Evolutionary conservation across 805 yeast genomes (phyloP).

Genomic region (Candida pseudoglaebosa): DNA sequence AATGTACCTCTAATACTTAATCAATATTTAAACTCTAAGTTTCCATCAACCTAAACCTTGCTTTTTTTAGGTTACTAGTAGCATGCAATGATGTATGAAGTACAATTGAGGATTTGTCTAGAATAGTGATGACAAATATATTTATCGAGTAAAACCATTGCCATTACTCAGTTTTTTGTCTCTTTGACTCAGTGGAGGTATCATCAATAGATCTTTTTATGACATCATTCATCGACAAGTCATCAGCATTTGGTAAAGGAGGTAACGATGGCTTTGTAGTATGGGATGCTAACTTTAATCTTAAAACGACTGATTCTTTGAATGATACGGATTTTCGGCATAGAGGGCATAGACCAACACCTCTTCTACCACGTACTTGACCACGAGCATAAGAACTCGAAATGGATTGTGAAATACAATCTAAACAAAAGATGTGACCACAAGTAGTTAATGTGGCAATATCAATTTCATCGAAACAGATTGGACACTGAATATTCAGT

Average conservation of each 20-base stretch:
- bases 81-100: too few relatives aligned
- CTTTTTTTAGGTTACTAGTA: too few relatives aligned
- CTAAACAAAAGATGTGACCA: slow-evolving; percentile 42
- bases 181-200: not conserved
- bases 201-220: not conserved
- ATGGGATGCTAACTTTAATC: slow-evolving; percentile 16
- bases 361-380: slow-evolving; percentile 33
- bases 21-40: too few relatives aligned
- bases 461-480: slow-evolving; percentile 39
- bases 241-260: slow-evolving; percentile 3
- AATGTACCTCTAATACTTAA: too few relatives aligned
- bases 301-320: slow-evolving; percentile 29
- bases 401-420: slow-evolving; percentile 38
- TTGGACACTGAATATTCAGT: slow-evolving; percentile 38
- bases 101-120: too few relatives aligned
- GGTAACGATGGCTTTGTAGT: slow-evolving; percentile 14
- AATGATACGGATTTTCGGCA: slow-evolving; percentile 37
- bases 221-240: slow-evolving; percentile 2
- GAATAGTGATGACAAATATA: too few relatives aligned
- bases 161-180: not conserved
- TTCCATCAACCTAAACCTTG: too few relatives aligned
- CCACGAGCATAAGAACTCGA: slow-evolving; percentile 41
- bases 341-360: slow-evolving; percentile 42
- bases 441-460: slow-evolving; percentile 40
- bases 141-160: not conserved